These are phyloP conservation scores for Alternaria sp. DNA, from an alignment of 2,329 filamentous ascomycete genomes.

Conservation along the genomic window DNA sequence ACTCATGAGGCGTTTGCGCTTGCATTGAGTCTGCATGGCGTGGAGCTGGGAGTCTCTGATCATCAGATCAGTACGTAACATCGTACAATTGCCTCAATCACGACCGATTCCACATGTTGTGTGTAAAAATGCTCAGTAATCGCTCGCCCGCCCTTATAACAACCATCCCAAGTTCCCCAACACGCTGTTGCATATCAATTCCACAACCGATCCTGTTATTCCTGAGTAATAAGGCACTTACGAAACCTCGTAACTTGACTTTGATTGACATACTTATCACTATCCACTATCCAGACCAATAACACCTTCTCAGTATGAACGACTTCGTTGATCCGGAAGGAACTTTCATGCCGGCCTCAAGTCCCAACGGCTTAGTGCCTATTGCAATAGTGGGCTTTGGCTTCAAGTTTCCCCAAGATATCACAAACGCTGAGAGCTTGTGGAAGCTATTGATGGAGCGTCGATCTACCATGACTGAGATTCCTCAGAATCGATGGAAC, in stretches of 20 bases:
- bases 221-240: not conserved
- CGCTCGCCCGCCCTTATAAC: not conserved
- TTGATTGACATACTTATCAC: not conserved
- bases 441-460: slow-evolving; percentile 34
- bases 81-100: not conserved
- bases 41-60: not conserved
- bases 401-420: slow-evolving; percentile 34
- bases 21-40: not conserved
- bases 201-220: not conserved
- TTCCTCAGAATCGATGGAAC: slow-evolving; percentile 30
- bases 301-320: not conserved
- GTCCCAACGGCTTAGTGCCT: not conserved
- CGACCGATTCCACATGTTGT: not conserved
- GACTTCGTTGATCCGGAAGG: not conserved
- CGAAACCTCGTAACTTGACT: not conserved
- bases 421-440: slow-evolving; percentile 20
- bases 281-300: not conserved
- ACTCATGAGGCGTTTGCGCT: not conserved
- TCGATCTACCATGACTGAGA: slow-evolving; percentile 23
- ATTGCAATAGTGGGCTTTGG: slow-evolving; percentile 52
- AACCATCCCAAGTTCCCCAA: not conserved
- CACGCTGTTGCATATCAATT: not conserved
- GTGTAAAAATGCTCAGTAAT: not conserved
- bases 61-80: not conserved
- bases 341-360: not conserved